Evolutionary conservation across 768 basidiomycete species (phyloP).

Genomic region (Exidia glandulosa): DNA sequence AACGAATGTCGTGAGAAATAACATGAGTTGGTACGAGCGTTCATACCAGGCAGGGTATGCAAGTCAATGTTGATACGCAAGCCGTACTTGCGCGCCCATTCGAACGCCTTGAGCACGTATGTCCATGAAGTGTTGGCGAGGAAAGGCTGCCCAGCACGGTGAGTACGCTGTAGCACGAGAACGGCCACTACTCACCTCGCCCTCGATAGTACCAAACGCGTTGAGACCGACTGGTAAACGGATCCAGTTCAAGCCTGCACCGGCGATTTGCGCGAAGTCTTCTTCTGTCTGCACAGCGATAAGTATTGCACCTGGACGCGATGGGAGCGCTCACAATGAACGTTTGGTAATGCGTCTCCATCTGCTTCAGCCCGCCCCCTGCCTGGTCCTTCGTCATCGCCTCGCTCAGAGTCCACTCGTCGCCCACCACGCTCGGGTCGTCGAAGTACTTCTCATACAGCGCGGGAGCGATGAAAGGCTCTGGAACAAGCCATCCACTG

Average conservation of each 20-base stretch:
- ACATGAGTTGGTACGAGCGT: too few relatives aligned
- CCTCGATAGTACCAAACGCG: constrained; percentile 75
- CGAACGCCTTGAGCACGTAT: constrained; percentile 86
- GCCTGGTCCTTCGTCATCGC: constrained; percentile 61
- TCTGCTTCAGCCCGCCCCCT: constrained; percentile 49
- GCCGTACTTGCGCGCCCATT: constrained; percentile 96
- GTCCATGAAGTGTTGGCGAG: constrained; percentile 71
- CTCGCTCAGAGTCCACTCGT: constrained; percentile 74
- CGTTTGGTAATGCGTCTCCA: constrained; percentile 85
- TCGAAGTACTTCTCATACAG: constrained; percentile 59
- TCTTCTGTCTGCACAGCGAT: constrained; percentile 86
- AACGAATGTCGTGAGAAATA: too few relatives aligned
- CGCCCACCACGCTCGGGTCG: constrained; percentile 40
- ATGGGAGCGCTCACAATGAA: constrained; percentile 57
- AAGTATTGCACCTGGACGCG: constrained; percentile 56
- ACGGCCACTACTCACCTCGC: constrained; percentile 54
- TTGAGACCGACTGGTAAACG: constrained; percentile 86
- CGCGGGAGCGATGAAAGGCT: constrained; percentile 62
- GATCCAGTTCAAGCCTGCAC: constrained; percentile 86
- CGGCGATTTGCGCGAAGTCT: constrained; percentile 84
- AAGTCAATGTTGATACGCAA: constrained; percentile 88
- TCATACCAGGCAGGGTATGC: constrained; percentile 69
- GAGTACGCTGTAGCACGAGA: not conserved
- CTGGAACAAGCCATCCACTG: constrained; percentile 79
- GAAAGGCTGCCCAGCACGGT: constrained; percentile 65